These are phyloP conservation scores for Spiraea crenata DNA, from an alignment of 331 rosid genomes.

Conservation along the genomic window DNA sequence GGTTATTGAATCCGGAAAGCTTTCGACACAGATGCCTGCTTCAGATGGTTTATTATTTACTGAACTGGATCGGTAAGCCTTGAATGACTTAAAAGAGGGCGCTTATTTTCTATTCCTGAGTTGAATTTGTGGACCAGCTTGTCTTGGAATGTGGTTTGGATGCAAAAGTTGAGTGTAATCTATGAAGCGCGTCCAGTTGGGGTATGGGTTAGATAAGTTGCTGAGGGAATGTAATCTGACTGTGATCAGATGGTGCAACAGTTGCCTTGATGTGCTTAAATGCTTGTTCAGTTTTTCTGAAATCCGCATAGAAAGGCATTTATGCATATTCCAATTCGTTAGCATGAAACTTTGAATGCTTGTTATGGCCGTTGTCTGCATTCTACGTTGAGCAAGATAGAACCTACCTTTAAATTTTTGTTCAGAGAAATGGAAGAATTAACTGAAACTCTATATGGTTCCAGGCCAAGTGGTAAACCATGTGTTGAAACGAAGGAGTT, in stretches of 20 bases:
- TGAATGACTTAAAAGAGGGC: not conserved
- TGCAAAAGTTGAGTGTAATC: not conserved
- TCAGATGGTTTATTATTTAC: conserved; percentile 77
- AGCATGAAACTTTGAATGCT: not conserved
- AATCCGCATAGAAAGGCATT: not conserved
- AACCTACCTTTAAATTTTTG: not conserved
- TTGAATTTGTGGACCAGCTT: not conserved
- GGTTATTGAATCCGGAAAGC: conserved; percentile 82
- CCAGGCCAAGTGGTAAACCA: conserved; percentile 91
- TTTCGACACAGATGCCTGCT: conserved; percentile 52
- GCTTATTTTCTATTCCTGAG: not conserved
- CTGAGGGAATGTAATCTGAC: not conserved
- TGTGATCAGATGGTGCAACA: not conserved
- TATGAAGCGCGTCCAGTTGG: not conserved
- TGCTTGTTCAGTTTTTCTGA: not conserved
- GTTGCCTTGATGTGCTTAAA: not conserved
- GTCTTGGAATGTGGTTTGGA: conserved; percentile 2
- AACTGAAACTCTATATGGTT: conserved; percentile 25
- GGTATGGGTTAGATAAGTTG: not conserved
- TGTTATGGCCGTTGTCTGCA: no score
- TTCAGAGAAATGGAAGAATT: not conserved
- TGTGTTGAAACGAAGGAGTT: conserved; percentile 85
- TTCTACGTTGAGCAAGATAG: not conserved
- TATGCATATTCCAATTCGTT: not conserved
- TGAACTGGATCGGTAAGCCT: conserved; percentile 76